These are phyloP conservation scores for Candida pseudoviswanathii DNA, from an alignment of 1,139 yeast species.

Conservation along the genomic window DNA sequence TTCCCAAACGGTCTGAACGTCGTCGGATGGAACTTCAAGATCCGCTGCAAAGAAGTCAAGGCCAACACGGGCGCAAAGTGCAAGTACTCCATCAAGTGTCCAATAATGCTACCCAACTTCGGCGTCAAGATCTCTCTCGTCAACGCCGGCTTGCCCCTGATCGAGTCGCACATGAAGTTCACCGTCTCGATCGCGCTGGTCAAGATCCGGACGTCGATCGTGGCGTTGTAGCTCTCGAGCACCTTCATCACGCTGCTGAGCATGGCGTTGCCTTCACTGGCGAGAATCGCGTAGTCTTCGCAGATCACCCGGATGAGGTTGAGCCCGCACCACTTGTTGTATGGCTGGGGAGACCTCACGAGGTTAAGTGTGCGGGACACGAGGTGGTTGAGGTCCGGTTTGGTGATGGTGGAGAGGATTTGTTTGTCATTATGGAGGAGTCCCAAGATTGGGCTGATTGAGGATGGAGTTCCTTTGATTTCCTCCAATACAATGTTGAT, in stretches of 20 bases:
- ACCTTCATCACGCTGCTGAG: slow-evolving; percentile 57
- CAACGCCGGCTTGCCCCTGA: slow-evolving; percentile 80
- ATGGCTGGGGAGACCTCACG: slow-evolving; percentile 49
- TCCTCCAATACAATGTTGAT: slow-evolving; percentile 34
- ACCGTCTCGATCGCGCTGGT: slow-evolving; percentile 54
- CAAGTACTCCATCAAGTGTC: slow-evolving; percentile 52
- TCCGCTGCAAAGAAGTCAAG: slow-evolving; percentile 50
- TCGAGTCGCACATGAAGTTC: slow-evolving; percentile 50
- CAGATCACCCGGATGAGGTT: slow-evolving; percentile 54
- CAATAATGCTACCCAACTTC: slow-evolving; percentile 63
- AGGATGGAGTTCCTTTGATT: slow-evolving; percentile 36
- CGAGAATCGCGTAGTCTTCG: slow-evolving; percentile 54
- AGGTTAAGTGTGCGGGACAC: slow-evolving; percentile 58
- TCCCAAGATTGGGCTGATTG: slow-evolving; percentile 37
- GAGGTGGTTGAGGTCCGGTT: slow-evolving; percentile 58
- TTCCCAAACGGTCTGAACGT: slow-evolving; percentile 80
- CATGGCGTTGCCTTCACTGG: slow-evolving; percentile 62
- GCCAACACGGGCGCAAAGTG: slow-evolving; percentile 40
- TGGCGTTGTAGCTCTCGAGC: slow-evolving; percentile 52
- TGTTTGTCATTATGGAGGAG: slow-evolving; percentile 32
- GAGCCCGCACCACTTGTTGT: slow-evolving; percentile 64
- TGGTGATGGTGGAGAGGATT: slow-evolving; percentile 42
- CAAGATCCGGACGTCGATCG: slow-evolving; percentile 43
- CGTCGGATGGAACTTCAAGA: slow-evolving; percentile 66
- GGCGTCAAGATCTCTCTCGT: slow-evolving; percentile 87